Evolutionary conservation across 306 rosid species (phyloP), one percentile per base, ranked within the genome.

Genomic region (Cicer judaicum): DNA sequence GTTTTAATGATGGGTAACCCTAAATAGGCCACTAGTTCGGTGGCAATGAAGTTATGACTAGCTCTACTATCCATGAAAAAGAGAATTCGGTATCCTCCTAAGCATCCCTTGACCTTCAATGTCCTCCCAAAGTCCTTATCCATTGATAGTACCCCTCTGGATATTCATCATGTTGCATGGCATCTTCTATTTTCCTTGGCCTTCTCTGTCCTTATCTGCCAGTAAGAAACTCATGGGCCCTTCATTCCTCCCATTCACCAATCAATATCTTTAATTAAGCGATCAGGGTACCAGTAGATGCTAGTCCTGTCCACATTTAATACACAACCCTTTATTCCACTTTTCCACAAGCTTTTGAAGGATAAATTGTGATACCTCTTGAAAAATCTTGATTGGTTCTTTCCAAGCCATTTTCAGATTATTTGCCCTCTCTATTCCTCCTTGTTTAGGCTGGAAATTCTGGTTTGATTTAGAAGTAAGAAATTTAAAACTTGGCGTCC

Each of bases 351-450:
- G 50, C 34, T 40, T 49, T 8, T 0, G 50, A 64, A 64, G 49
- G 69, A 64, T 41, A 40, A 64, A 64, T 40, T 64, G 47, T 1
- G 11, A 7, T 38, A 62, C 44, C 46, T 1, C 24, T 38, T 62
- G 47, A 14, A 62, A 38, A 36, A 36, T 61, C 21, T 36, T 14
- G 12, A 36, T 36, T 3, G 21, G 67, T 14, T 36, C 66, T 36
- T 61, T 61, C 46, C 12, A 34, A 13, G 46, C 46, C 13, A 14
- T 39, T 63, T 14, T 39, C 13, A 63, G 49, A 63, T 63, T 63
- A 39, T 39, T 63, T n/a, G 4, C 48, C 68, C 48, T 62, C 43
- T 60, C 24, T 39, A 21, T 63, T 63, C 29, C 19, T 61, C 46
- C 41, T 12, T 62, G 21, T 39, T 39, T 39, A n/a, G 13, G 29